These are phyloP conservation scores for Rhododendron simsii DNA, from an alignment of 148 eudicot species.

Conservation along the genomic window DNA sequence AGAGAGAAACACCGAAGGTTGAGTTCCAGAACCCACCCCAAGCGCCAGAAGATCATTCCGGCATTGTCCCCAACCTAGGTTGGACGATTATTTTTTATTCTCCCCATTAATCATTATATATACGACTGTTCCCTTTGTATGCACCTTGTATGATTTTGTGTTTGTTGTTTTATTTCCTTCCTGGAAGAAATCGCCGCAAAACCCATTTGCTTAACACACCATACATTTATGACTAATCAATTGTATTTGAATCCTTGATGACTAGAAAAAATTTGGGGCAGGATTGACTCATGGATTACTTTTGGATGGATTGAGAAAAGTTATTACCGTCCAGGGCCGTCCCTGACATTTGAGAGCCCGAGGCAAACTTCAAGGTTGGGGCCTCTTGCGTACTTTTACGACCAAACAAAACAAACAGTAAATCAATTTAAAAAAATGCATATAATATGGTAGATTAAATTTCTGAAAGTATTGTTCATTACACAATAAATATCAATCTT, in stretches of 20 bases:
- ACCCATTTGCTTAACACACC: neutral
- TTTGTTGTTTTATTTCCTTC: neutral
- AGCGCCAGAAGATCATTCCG: neutral
- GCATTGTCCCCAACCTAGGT: neutral
- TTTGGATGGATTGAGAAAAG: neutral
- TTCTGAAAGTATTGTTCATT: too few species aligned
- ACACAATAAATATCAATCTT: too few species aligned
- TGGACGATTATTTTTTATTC: neutral
- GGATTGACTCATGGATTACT: neutral
- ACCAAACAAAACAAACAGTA: too few species aligned
- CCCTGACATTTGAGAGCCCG: neutral
- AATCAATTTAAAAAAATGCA: too few species aligned
- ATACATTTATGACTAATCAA: neutral
- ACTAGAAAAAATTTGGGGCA: neutral
- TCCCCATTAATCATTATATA: neutral
- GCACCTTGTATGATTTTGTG: neutral
- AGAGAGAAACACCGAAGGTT: neutral
- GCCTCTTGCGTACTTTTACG: neutral
- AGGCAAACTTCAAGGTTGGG: neutral
- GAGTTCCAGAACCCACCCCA: neutral
- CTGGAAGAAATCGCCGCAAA: neutral
- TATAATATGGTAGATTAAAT: too few species aligned
- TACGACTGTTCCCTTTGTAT: neutral
- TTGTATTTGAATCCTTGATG: neutral
- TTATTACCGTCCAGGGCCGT: neutral